These are phyloP conservation scores for Corniculantispora saksenae DNA, from an alignment of 2,329 filamentous ascomycete genomes.

Conservation along the genomic window DNA sequence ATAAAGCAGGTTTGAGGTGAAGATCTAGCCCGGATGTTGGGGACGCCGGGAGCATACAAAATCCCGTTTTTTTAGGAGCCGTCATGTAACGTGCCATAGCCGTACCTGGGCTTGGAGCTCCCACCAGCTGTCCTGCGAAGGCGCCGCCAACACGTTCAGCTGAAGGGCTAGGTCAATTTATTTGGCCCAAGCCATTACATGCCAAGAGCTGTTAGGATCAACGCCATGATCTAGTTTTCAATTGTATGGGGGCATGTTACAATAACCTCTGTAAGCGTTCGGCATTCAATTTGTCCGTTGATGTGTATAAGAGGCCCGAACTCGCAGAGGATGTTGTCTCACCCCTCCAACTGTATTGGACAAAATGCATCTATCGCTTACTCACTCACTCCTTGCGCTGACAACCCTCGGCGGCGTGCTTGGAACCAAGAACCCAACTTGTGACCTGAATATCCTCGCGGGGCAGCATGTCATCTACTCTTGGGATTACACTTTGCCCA, in stretches of 20 bases:
- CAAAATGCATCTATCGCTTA: background rate
- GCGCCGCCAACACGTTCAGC: background rate
- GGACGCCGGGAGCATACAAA: too few species aligned
- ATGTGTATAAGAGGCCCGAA: background rate
- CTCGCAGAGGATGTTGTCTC: background rate
- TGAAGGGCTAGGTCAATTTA: background rate
- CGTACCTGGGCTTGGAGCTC: background rate
- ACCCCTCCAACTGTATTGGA: background rate
- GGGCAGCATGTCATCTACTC: conserved; percentile 21
- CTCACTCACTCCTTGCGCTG: background rate
- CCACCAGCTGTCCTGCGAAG: background rate
- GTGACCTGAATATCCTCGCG: conserved; percentile 18
- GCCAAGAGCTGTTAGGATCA: background rate
- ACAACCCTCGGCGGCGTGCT: background rate
- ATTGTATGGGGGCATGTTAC: background rate
- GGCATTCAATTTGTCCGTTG: background rate
- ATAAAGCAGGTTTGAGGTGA: too few species aligned
- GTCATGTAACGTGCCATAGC: background rate
- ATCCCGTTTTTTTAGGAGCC: too few species aligned
- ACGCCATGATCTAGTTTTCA: background rate
- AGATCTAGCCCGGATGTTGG: too few species aligned
- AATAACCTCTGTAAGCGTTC: background rate
- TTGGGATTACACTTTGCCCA: conserved; percentile 8
- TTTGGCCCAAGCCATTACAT: background rate
- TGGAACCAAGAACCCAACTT: background rate